Evolutionary conservation across 2,329 filamentous ascomycete genomes (phyloP).

Genomic region (Venturiaceae sp.): DNA sequence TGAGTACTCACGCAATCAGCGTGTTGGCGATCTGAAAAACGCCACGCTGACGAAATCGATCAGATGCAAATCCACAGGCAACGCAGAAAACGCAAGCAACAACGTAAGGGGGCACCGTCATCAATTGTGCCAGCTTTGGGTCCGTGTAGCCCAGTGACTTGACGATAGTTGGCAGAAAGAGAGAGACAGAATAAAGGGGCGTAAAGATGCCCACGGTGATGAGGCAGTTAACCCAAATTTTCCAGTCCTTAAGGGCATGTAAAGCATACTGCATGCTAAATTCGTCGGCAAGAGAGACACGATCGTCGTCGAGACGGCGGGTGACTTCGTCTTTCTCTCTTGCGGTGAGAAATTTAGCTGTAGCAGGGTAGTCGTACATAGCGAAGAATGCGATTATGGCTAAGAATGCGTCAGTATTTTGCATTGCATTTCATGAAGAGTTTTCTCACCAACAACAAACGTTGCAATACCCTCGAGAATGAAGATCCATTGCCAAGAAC

Average conservation of each 20-base stretch:
- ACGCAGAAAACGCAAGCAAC: constrained; percentile 18
- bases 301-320: constrained; percentile 12
- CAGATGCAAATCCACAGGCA: constrained; percentile 5
- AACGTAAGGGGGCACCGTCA: constrained; percentile 58
- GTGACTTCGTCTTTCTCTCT: constrained; percentile 32
- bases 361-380: constrained; percentile 54
- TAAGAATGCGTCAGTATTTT: constrained; percentile 21
- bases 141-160: constrained; percentile 53
- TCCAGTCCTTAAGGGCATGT: constrained; percentile 26
- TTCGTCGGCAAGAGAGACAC: constrained; percentile 14
- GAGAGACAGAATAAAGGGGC: constrained; percentile 34
- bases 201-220: constrained; percentile 16
- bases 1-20: constrained; percentile 11
- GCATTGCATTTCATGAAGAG: constrained; percentile 12
- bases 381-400: constrained; percentile 41
- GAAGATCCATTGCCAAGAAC: constrained; percentile 74
- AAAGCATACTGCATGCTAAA: constrained; percentile 14
- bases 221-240: constrained; percentile 28
- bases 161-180: constrained; percentile 52
- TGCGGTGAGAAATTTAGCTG: constrained; percentile 46
- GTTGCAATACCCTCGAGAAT: constrained; percentile 20
- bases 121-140: constrained; percentile 46
- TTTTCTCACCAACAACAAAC: constrained; percentile 3
- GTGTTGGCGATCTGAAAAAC: constrained; percentile 7
- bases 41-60: constrained; percentile 7